phyloP scores from a whole-genome alignment of 371 early-diverging fungal genomes.

The Parasitella parasitica region DNA sequence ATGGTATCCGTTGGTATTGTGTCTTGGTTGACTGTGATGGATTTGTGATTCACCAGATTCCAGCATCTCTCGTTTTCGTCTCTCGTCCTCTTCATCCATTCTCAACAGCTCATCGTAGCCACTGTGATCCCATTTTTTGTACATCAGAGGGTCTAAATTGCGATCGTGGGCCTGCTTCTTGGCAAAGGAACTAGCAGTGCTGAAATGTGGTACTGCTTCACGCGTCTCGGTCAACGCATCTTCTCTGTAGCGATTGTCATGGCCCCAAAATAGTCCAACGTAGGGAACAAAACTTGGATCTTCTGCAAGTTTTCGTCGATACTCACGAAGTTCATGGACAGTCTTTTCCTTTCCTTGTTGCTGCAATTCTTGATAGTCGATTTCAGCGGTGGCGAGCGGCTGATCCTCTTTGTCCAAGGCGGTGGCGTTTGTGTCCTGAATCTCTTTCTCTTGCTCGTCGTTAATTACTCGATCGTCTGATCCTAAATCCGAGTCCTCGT shows the following conservation, averaged over 20 bases:
- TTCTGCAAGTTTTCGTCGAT: constrained; percentile 53
- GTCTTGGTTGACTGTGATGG: neutral
- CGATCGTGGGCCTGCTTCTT: neutral
- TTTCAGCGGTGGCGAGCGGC: neutral
- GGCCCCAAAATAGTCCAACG: constrained; percentile 60
- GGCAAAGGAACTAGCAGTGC: neutral
- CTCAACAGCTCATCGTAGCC: constrained; percentile 41
- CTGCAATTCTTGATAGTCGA: neutral
- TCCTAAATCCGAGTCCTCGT: neutral
- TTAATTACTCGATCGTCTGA: neutral
- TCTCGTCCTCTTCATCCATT: constrained; percentile 36
- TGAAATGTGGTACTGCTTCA: neutral
- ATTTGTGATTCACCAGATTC: neutral
- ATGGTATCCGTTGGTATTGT: neutral
- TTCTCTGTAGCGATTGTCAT: constrained; percentile 57
- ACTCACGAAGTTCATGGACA: constrained; percentile 51
- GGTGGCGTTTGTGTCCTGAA: neutral
- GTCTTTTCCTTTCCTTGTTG: neutral
- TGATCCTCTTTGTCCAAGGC: neutral
- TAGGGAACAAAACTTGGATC: constrained; percentile 64
- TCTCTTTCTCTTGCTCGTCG: neutral
- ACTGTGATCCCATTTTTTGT: constrained; percentile 43
- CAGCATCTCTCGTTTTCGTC: constrained; percentile 6
- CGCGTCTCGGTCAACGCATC: constrained; percentile 38
- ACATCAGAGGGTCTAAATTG: constrained; percentile 18